Percentiles rank a stretch among this genome's conserved stretches.
phyloP scores from a whole-genome alignment of 2,329 filamentous ascomycete genomes.

The Teratosphaeria zuluensis region DNA sequence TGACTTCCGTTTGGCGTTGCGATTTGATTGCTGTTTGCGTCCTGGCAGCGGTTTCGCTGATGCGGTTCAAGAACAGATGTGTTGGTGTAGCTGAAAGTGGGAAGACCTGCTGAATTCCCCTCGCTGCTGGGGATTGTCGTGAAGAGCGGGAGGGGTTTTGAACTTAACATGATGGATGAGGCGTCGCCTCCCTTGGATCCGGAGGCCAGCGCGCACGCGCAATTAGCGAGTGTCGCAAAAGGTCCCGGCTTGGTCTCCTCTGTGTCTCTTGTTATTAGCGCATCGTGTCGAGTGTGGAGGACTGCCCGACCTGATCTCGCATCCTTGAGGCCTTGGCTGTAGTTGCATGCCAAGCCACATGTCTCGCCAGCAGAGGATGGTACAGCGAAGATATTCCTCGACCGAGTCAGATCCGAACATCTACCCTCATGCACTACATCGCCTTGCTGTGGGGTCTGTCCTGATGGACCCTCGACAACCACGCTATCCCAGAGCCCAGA shows the following conservation, averaged over 20 bases:
- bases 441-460: too few relatives aligned
- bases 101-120: neutral
- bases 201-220: neutral
- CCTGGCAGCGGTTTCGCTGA: neutral
- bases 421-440: too few relatives aligned
- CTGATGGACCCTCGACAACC: too few relatives aligned
- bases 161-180: neutral
- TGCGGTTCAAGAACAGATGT: neutral
- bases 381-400: too few relatives aligned
- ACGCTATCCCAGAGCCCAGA: too few relatives aligned
- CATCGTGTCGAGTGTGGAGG: neutral
- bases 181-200: neutral
- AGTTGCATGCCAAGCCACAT: neutral
- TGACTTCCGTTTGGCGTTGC: neutral
- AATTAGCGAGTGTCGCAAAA: neutral
- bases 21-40: neutral
- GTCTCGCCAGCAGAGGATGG: too few relatives aligned
- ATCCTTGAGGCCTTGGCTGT: neutral
- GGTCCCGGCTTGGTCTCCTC: neutral
- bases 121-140: neutral
- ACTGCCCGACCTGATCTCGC: too few relatives aligned
- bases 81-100: neutral
- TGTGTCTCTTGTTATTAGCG: neutral
- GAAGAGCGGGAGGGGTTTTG: neutral
- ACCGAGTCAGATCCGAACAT: too few relatives aligned